Evolutionary conservation across 2,329 filamentous ascomycete genomes (phyloP), one percentile per base, ranked within the genome.

Genomic region (Endocalyx cinctus): DNA sequence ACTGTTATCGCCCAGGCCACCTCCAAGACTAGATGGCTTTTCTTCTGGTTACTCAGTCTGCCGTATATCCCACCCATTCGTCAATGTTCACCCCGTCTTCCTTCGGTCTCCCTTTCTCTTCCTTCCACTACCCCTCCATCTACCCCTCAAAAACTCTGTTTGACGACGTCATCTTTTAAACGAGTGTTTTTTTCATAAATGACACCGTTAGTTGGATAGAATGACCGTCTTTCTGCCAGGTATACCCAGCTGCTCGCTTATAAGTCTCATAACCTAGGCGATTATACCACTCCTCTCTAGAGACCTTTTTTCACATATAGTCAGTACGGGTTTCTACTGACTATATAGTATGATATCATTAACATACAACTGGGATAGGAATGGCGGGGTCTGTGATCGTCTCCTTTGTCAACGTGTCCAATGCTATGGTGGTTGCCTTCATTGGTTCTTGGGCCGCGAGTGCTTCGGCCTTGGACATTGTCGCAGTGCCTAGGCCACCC

Each of bases 381-480:
- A n/a, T n/a, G 23, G 45, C 37, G 17, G 52, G 46, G n/a, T 41
- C 41, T n/a, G 43, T 36, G 34, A 60, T 55, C 18, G 49, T 50
- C 20, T 54, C 47, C 27, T 47, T 51, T 2, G 47, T 25, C 12
- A 54, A 30, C 5, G 62, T 64, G 40, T 66, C 63, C 20, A 67
- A 50, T 10, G 54, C 57, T 29, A 61, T 37, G 25, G 49, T 46
- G 10, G 48, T 55, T n/a, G 49, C 56, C 33, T 51, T 48, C 38
- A 62, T 48, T 11, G 62, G 57, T 25, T 52, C 35, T 25, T 41
- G 37, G 7, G 51, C 34, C 11, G 58, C 58, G 34, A 60, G 31
- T 15, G 36, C 41, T 35, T 67, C 63, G 25, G 54, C 43, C 22
- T 52, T 43, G 5, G 42, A 45, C 59, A 67, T 66, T 18, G 59